Conservation (phyloP, 2,329 filamentous ascomycete species). For the Calonectria montana region DNA sequence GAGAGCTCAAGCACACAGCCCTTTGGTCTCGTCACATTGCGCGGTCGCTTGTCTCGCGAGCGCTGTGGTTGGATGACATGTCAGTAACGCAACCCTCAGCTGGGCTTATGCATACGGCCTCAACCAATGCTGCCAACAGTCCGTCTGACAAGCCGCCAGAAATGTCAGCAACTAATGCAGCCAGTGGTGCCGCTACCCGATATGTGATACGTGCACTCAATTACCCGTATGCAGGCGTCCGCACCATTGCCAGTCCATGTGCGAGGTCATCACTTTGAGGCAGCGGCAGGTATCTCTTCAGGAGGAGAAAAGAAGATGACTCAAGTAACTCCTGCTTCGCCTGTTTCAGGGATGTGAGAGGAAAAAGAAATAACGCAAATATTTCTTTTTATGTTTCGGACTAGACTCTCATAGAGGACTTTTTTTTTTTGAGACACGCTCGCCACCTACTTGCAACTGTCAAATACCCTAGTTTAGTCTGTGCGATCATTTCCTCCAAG, state of each 20-base stretch:
- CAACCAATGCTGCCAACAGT: no score
- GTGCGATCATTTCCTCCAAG: not conserved
- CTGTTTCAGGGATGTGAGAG: not conserved
- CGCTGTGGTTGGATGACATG: no score
- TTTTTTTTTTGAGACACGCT: not conserved
- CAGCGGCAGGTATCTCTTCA: not conserved
- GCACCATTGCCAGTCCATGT: no score
- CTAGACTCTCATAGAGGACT: not conserved
- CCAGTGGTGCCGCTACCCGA: no score
- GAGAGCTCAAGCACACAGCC: not conserved
- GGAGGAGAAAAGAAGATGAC: no score
- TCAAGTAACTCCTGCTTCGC: not conserved
- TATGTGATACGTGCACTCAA: not conserved
- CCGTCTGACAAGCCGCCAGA: no score
- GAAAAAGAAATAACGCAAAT: not conserved
- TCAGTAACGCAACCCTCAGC: no score
- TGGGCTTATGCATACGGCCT: no score
- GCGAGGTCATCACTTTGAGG: no score
- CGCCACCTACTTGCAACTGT: not conserved
- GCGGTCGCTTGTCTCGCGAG: not conserved
- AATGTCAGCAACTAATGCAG: no score
- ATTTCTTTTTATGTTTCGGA: not conserved
- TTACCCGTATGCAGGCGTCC: not conserved
- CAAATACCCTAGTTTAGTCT: not conserved
- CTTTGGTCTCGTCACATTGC: not conserved